Percentiles rank a stretch among this genome's conserved stretches.
phyloP scores from a whole-genome alignment of 2,329 filamentous ascomycete species.

The Venturia asperata region DNA sequence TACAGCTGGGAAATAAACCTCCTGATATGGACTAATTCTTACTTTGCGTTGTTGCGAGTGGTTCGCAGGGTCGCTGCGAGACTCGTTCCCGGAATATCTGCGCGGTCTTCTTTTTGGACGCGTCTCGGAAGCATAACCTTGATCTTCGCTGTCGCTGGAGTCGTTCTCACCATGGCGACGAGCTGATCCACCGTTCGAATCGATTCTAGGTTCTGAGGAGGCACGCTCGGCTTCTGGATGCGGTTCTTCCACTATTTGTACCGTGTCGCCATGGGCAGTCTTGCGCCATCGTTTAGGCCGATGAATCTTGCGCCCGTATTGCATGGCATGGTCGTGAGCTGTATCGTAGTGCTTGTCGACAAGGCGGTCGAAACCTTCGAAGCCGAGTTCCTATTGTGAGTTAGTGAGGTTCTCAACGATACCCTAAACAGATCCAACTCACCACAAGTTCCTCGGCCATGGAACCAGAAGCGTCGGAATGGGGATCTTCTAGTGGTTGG shows the following conservation, averaged over 20 bases:
- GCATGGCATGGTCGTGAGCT: constrained; percentile 11
- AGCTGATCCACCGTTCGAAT: background rate
- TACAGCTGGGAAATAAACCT: constrained; percentile 10
- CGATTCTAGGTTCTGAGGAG: constrained; percentile 2
- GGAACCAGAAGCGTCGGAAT: background rate
- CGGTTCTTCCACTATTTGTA: background rate
- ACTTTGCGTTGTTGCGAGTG: constrained; percentile 8
- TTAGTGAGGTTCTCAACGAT: background rate
- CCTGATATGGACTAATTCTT: constrained; percentile 12
- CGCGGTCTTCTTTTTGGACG: constrained; percentile 6
- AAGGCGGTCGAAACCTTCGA: constrained; percentile 18
- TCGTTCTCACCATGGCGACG: background rate
- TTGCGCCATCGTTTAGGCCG: background rate
- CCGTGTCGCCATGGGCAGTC: background rate
- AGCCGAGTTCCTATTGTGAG: constrained; percentile 10
- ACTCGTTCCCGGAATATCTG: constrained; percentile 1
- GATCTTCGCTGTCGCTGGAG: background rate
- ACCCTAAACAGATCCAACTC: background rate
- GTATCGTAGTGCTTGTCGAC: constrained; percentile 16
- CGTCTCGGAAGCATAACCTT: background rate
- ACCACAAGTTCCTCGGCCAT: constrained; percentile 12
- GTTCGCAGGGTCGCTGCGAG: background rate
- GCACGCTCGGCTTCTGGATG: constrained; percentile 9
- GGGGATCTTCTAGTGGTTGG: background rate
- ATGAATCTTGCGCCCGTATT: constrained; percentile 4